Conservation (phyloP, 306 rosid species). For the Macrotyloma uniflorum region DNA sequence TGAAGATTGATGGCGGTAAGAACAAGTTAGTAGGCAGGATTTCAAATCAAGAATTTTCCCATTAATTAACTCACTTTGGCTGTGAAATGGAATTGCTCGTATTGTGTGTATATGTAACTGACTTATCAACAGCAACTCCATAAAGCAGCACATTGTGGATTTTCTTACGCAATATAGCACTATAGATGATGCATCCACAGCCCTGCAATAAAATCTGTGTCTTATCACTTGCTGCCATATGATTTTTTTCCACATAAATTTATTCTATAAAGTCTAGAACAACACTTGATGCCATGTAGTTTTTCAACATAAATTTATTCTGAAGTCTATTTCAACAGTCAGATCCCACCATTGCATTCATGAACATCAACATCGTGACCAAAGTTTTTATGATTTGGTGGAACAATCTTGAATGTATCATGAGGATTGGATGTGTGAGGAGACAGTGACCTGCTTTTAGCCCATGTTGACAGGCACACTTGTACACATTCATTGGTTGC, state of each 20-base stretch:
- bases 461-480: conserved; percentile 45
- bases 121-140: conserved; percentile 69
- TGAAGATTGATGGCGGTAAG: not conserved
- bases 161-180: conserved; percentile 59
- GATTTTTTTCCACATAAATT: conserved; percentile 31
- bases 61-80: conserved; percentile 33
- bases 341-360: conserved; percentile 62
- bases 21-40: conserved; percentile 33
- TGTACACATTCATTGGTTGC: conserved; percentile 49
- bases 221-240: conserved; percentile 42
- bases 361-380: conserved; percentile 51
- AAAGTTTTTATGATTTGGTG: conserved; percentile 36
- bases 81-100: conserved; percentile 82
- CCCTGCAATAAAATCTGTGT: conserved; percentile 30
- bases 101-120: conserved; percentile 59
- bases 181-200: conserved; percentile 14
- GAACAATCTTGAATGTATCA: conserved; percentile 30
- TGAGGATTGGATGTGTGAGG: conserved; percentile 22
- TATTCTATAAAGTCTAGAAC: conserved; percentile 19
- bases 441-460: conserved; percentile 47
- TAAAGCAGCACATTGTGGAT: conserved; percentile 41
- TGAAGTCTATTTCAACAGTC: conserved; percentile 58
- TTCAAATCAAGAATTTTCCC: conserved; percentile 34
- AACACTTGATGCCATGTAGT: conserved; percentile 36
- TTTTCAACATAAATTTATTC: conserved; percentile 31